Conservation (phyloP, 192 early-diverging fungal genomes). For the Backusella mclennaniae region DNA sequence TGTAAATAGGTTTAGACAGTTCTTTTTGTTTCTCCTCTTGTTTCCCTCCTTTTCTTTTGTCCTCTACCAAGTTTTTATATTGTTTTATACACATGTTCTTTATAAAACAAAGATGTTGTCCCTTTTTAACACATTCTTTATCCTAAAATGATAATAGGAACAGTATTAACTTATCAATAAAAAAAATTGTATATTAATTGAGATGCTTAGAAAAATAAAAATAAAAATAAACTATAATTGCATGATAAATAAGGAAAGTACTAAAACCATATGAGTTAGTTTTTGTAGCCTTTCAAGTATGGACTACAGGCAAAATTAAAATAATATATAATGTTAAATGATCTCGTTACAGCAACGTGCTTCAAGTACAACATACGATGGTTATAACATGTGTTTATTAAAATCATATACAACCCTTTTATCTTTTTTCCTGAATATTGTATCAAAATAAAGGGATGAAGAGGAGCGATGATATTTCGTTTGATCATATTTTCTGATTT, state of each 20-base stretch:
- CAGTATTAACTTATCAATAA: not conserved
- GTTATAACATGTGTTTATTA: not conserved
- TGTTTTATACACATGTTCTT: not conserved
- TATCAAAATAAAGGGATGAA: not conserved
- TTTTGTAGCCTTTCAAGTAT: not conserved
- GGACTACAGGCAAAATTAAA: not conserved
- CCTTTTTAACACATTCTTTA: constrained; percentile 5
- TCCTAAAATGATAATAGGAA: constrained; percentile 1
- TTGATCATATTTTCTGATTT: constrained; percentile 3
- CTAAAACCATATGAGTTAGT: not conserved
- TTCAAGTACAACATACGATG: not conserved
- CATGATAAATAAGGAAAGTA: not conserved
- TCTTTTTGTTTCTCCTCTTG: constrained; percentile 3
- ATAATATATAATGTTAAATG: not conserved
- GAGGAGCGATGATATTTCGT: not conserved
- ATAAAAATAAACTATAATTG: not conserved
- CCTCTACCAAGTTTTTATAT: not conserved
- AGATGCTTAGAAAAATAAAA: not conserved
- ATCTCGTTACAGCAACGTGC: constrained; percentile 6
- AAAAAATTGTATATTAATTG: not conserved
- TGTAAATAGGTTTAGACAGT: not conserved
- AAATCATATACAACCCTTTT: not conserved
- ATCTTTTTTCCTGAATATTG: not conserved
- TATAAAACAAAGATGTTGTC: constrained; percentile 5
- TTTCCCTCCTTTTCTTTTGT: constrained; percentile 5